A percentile compares a stretch with the other conserved stretches of the same genome.
Conservation (phyloP, 2,329 filamentous ascomycete species). For the Ophiostoma sp. region DNA sequence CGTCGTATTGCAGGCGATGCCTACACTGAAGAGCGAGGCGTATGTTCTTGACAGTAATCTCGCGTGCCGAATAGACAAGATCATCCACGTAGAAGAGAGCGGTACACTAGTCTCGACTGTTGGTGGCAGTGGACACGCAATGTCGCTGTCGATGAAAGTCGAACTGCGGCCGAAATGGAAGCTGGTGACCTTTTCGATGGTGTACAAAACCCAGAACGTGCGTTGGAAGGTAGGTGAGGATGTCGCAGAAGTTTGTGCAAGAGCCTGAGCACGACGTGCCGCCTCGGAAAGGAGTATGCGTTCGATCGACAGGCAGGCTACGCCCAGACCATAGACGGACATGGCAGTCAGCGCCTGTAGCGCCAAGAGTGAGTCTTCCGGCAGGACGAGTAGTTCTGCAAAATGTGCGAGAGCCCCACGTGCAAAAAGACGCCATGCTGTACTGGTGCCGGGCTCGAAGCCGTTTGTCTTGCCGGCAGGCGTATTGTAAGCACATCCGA, state of each 20-base stretch:
- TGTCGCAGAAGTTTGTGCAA: conserved; percentile 28
- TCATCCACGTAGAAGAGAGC: conserved; percentile 33
- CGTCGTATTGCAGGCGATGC: conserved; percentile 33
- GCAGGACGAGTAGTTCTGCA: conserved; percentile 37
- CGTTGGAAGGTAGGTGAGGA: conserved; percentile 32
- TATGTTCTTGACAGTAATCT: conserved; percentile 36
- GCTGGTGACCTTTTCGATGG: conserved; percentile 35
- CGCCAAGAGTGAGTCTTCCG: conserved; percentile 35
- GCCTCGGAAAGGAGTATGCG: conserved; percentile 38
- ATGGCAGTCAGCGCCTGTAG: conserved; percentile 39
- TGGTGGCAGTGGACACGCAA: conserved; percentile 35
- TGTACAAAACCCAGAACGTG: conserved; percentile 36
- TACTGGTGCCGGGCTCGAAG: conserved; percentile 43
- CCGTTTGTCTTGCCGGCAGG: conserved; percentile 35
- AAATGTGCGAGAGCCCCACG: conserved; percentile 39
- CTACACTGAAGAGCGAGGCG: conserved; percentile 36
- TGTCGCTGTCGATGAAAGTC: conserved; percentile 39
- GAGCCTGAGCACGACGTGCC: conserved; percentile 36
- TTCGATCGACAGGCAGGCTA: conserved; percentile 38
- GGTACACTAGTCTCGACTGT: neutral
- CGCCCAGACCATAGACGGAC: conserved; percentile 35
- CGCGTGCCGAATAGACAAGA: conserved; percentile 33
- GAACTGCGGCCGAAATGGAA: conserved; percentile 38
- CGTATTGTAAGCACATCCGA: conserved; percentile 39
- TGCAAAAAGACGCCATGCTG: conserved; percentile 44